These are phyloP conservation scores for Geotrichum siamense DNA, from an alignment of 1,139 yeast genomes.

Conservation along the genomic window DNA sequence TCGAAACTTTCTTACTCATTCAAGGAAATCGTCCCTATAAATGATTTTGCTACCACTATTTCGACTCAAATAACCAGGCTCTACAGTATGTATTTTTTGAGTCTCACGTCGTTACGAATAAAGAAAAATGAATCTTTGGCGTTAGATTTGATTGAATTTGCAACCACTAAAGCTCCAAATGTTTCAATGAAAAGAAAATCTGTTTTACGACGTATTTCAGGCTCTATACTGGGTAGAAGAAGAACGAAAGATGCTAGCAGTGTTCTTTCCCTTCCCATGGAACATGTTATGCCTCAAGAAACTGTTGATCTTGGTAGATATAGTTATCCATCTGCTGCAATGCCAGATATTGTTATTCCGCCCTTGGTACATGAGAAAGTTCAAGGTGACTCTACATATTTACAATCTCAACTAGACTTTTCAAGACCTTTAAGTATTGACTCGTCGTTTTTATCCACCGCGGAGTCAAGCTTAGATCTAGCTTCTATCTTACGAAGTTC, in stretches of 20 bases:
- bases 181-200: background rate
- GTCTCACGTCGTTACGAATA: conserved; percentile 26
- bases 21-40: conserved; percentile 23
- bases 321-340: background rate
- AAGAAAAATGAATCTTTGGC: conserved; percentile 25
- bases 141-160: conserved; percentile 27
- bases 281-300: conserved; percentile 2
- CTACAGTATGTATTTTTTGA: conserved; percentile 31
- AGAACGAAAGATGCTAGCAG: background rate
- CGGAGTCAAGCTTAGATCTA: background rate
- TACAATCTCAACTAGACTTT: background rate
- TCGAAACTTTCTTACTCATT: conserved; percentile 28
- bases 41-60: conserved; percentile 27
- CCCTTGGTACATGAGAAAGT: background rate
- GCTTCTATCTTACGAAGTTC: background rate
- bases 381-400: background rate
- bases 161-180: conserved; percentile 18
- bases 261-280: conserved; percentile 7
- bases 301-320: conserved; percentile 1
- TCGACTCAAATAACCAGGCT: conserved; percentile 31
- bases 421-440: background rate
- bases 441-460: background rate
- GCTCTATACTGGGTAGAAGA: conserved; percentile 3
- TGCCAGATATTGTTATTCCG: background rate
- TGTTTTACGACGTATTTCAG: conserved; percentile 4